These are phyloP conservation scores for Conticribra weissflogii DNA, from an alignment of 108 stramenopile species.

Conservation along the genomic window DNA sequence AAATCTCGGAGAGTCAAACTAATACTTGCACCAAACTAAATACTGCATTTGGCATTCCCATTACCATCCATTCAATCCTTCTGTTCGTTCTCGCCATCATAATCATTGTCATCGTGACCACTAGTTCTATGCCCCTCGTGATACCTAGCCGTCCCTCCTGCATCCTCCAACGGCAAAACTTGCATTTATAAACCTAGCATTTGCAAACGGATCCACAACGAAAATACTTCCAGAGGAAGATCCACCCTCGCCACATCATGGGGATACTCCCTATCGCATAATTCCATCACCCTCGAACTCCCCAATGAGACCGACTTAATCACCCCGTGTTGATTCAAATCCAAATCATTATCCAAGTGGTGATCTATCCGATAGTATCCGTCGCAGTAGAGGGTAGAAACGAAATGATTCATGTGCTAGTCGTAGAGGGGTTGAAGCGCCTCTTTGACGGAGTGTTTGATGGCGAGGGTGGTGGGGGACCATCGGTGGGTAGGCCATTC, in stretches of 20 bases:
- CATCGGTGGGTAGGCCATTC: conserved; percentile 76
- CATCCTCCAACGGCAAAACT: conserved; percentile 53
- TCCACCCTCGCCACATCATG: conserved; percentile 60
- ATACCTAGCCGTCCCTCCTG: conserved; percentile 2
- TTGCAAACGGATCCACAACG: conserved; percentile 74
- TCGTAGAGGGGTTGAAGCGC: conserved; percentile 57
- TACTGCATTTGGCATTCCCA: conserved; percentile 21
- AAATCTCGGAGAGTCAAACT: conserved; percentile 74
- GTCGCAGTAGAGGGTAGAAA: conserved; percentile 73
- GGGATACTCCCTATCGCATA: conserved; percentile 59
- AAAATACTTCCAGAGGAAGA: conserved; percentile 75
- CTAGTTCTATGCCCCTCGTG: background rate
- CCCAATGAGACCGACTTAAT: conserved; percentile 79
- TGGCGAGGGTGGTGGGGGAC: conserved; percentile 52
- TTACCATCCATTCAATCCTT: background rate
- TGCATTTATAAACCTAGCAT: conserved; percentile 71
- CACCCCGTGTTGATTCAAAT: conserved; percentile 69
- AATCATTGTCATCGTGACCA: conserved; percentile 1
- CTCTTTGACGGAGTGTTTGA: conserved; percentile 69
- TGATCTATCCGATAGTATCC: conserved; percentile 76
- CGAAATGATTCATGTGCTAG: conserved; percentile 84
- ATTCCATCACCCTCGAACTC: conserved; percentile 60
- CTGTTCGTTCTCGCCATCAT: background rate
- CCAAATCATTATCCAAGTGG: conserved; percentile 79
- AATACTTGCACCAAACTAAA: conserved; percentile 50